Percentiles rank a stretch among this genome's conserved stretches.
Evolutionary conservation across 1,284 basidiomycete species (phyloP).

Genomic region (Cutaneotrichosporon daszewskae): DNA sequence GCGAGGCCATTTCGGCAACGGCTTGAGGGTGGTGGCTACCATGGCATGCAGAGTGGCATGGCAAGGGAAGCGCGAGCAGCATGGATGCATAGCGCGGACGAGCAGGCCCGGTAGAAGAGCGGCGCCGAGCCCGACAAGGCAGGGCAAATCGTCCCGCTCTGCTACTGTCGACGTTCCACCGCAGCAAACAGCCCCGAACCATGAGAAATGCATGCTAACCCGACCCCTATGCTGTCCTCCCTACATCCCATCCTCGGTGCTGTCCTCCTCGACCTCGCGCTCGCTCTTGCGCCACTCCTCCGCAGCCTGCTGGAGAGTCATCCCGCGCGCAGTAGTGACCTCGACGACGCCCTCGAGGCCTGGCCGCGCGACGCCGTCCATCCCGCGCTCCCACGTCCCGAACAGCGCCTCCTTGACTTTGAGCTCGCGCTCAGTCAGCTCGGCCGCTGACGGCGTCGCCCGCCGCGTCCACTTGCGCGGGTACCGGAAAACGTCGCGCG

Average conservation of each 20-base stretch:
- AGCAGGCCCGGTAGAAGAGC: no score
- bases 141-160: no score
- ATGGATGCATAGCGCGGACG: no score
- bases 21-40: no score
- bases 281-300: constrained; percentile 28
- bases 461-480: constrained; percentile 4
- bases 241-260: neutral
- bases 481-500: constrained; percentile 7
- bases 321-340: constrained; percentile 28
- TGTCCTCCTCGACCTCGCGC: neutral
- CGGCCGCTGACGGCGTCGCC: neutral
- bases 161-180: no score
- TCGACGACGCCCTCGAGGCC: constrained; percentile 38
- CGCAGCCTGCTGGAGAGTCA: constrained; percentile 21
- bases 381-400: constrained; percentile 36
- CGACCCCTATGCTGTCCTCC: neutral
- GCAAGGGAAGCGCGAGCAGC: no score
- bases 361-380: constrained; percentile 20
- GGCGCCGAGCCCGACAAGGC: no score
- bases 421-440: constrained; percentile 32
- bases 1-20: no score
- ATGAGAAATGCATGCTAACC: neutral
- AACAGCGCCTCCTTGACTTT: constrained; percentile 38
- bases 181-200: neutral
- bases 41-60: no score